These are phyloP conservation scores for Chaetoceros muelleri DNA, from an alignment of 108 stramenopile genomes.

Conservation along the genomic window DNA sequence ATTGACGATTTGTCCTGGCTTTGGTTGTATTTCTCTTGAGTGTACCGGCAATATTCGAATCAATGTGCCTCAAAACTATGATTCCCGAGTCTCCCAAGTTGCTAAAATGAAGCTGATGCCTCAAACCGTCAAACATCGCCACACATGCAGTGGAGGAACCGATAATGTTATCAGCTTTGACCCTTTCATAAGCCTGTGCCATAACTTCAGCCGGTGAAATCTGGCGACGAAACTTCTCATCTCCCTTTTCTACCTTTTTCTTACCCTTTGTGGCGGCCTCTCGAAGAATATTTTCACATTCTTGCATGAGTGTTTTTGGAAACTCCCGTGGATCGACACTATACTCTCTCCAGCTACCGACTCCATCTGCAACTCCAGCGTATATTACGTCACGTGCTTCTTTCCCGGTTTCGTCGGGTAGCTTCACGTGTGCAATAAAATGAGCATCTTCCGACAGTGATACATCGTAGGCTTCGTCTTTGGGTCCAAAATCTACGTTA, in stretches of 20 bases:
- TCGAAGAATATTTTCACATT: slow-evolving; percentile 48
- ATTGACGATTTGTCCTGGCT: slow-evolving; percentile 59
- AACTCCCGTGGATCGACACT: slow-evolving; percentile 89
- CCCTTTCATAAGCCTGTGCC: slow-evolving; percentile 61
- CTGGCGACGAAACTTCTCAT: slow-evolving; percentile 39
- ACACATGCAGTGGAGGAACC: slow-evolving; percentile 88
- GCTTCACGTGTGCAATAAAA: slow-evolving; percentile 41
- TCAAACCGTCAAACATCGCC: slow-evolving; percentile 77
- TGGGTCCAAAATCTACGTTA: slow-evolving; percentile 46
- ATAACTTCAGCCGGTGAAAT: slow-evolving; percentile 56
- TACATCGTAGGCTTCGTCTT: slow-evolving; percentile 46
- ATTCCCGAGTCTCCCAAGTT: slow-evolving; percentile 95
- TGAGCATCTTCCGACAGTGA: slow-evolving; percentile 85
- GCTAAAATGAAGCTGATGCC: slow-evolving; percentile 88
- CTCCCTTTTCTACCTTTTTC: slow-evolving; percentile 35
- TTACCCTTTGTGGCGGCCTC: slow-evolving; percentile 35
- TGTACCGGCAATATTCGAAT: slow-evolving; percentile 82
- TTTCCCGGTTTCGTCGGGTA: slow-evolving; percentile 54
- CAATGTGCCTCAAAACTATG: slow-evolving; percentile 90
- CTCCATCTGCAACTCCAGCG: slow-evolving; percentile 92
- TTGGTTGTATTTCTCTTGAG: slow-evolving; percentile 67
- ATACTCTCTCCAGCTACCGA: slow-evolving; percentile 93
- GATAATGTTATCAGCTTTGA: slow-evolving; percentile 68
- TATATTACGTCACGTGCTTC: slow-evolving; percentile 57
- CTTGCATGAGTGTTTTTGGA: slow-evolving; percentile 77